Conservation (phyloP, 768 basidiomycete genomes). For the Macrocybe gigantea region DNA sequence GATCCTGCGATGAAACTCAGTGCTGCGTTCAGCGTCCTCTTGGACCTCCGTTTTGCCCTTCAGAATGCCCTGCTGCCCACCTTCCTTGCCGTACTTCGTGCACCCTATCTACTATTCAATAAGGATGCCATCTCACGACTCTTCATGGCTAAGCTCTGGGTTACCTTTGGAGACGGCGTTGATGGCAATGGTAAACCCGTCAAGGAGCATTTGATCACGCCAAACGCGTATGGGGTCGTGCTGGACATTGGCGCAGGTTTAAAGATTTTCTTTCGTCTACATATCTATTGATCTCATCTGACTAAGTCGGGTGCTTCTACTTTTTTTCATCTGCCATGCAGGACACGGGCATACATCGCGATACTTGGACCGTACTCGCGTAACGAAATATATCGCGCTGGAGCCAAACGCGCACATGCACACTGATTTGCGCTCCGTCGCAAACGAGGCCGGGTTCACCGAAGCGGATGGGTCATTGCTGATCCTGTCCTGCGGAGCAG, state of each 20-base stretch:
- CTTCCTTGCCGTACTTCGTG: constrained; percentile 26
- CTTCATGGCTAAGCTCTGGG: constrained; percentile 60
- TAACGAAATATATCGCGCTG: constrained; percentile 64
- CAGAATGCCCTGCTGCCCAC: constrained; percentile 38
- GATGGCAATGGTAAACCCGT: constrained; percentile 35
- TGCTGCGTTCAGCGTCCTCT: constrained; percentile 33
- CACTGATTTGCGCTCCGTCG: constrained; percentile 39
- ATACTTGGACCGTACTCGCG: constrained; percentile 50
- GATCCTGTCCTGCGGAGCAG: constrained; percentile 60
- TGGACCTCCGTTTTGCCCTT: constrained; percentile 36
- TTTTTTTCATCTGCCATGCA: constrained; percentile 14
- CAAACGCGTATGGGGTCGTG: constrained; percentile 52
- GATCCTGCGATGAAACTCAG: constrained; percentile 37
- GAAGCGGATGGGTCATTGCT: constrained; percentile 36
- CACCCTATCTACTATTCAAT: constrained; percentile 39
- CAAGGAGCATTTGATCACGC: constrained; percentile 45
- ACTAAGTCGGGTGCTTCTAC: background rate
- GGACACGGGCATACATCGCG: constrained; percentile 58
- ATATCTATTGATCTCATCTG: background rate
- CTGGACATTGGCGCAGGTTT: constrained; percentile 36
- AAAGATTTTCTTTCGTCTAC: background rate
- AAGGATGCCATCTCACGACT: constrained; percentile 41
- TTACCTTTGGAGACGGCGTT: constrained; percentile 35
- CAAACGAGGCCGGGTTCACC: constrained; percentile 43
- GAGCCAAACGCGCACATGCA: constrained; percentile 72